Base-by-base conservation (phyloP, 192 early-diverging fungal species). In the Diversispora epigaea region DNA sequence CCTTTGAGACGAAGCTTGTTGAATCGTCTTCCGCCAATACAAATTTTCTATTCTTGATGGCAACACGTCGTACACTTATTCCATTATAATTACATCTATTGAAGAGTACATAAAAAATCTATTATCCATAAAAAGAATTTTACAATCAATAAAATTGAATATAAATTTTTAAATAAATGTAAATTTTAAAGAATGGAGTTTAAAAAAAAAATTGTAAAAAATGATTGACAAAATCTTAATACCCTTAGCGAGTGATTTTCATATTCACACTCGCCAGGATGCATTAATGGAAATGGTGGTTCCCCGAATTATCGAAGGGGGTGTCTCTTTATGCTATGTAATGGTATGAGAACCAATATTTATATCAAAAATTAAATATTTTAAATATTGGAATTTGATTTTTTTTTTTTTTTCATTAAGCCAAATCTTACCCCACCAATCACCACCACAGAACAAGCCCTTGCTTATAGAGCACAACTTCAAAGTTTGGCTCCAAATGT, bases 341-440 rank as follows among this genome's bases (percentile, higher is more conserved):
- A 99, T 99, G 96, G 93, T 94, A 86, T 22, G 60, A 40, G 14
- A 22, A 55, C 17, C 14, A 8, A 14, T 75, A 15, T 9, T 3
- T 72, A 50, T 12, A 22, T 25, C 15, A n/a, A 45, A 12, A 19
- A 19, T 49, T 62, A 6, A 25, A 21, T 57, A 58, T 45, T n/a
- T 54, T 40, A n/a, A 21, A 62, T 41, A 22, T 14, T 21, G 44
- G 8, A 52, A 54, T n/a, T n/a, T n/a, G n/a, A n/a, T n/a, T n/a
- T n/a, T n/a, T n/a, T 69, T 69, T 7, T 8, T 54, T 61, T 17
- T 50, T 73, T 32, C 40, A 56, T 12, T 44, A 83, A 95, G 94
- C 97, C 97, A 70, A 99, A 99, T 80, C 81, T 98, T 63, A 89
- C 91, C 60, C 96, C 97, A 21, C 94, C 96, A 2, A 89, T 99